These are phyloP conservation scores for Crataegus laevigata DNA, from an alignment of 306 rosid genomes.

Conservation along the genomic window DNA sequence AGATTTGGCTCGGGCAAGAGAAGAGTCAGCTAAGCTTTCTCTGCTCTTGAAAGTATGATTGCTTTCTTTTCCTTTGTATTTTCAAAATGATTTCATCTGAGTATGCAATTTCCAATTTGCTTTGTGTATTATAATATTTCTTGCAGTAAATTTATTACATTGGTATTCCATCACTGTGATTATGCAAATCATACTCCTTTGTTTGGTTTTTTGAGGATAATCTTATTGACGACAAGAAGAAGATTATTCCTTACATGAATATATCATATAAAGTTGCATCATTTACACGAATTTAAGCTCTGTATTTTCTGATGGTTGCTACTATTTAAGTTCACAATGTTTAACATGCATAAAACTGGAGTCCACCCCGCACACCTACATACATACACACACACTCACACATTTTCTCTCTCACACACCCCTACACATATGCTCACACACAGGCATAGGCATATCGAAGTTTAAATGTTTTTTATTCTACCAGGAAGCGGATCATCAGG, in stretches of 20 bases:
- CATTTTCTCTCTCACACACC: not conserved
- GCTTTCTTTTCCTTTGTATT: constrained; percentile 2
- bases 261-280: not conserved
- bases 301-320: not conserved
- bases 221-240: not conserved
- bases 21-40: constrained; percentile 59
- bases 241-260: not conserved
- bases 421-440: not conserved
- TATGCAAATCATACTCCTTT: not conserved
- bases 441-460: not conserved
- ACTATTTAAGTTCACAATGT: not conserved
- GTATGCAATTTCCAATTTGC: not conserved
- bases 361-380: not conserved
- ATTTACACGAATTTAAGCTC: not conserved
- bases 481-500: constrained; percentile 65
- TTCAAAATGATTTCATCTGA: not conserved
- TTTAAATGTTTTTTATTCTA: constrained; percentile 3
- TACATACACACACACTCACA: no score
- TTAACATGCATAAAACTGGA: not conserved
- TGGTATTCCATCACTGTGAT: not conserved
- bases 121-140: not conserved
- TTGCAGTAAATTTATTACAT: not conserved
- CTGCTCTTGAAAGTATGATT: constrained; percentile 52
- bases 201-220: not conserved
- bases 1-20: constrained; percentile 68